Base-by-base conservation (phyloP, 352 stramenopile genomes). In the Thalassiosira livingstoniorum region DNA sequence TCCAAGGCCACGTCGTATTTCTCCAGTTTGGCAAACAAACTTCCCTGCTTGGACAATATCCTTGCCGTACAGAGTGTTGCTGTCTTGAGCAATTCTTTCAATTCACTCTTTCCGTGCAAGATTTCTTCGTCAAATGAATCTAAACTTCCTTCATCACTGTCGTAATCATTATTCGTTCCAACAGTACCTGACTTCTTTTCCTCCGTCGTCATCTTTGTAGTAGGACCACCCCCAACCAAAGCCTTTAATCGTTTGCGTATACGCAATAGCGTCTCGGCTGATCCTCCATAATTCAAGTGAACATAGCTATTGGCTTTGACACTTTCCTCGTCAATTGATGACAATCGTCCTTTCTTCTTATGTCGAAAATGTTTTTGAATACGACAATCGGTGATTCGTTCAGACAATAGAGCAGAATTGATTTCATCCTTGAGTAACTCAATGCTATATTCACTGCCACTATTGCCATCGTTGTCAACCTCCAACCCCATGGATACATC, bases 121-220 rank as follows among this genome's bases (percentile, higher is more conserved):
- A 34, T 62, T 27, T 62, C 54, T 62, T 62, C 54, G n/a, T 62
- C 7, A n/a, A 62, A 62, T 37, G 58, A 66, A 66, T 66, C 31
- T 39, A 39, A 66, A n/a, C n/a, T n/a, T n/a, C n/a, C n/a, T n/a
- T n/a, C n/a, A n/a, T n/a, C n/a, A n/a, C n/a, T n/a, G n/a, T n/a
- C n/a, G n/a, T n/a, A n/a, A n/a, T n/a, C n/a, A n/a, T n/a, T n/a
- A n/a, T n/a, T n/a, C n/a, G n/a, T n/a, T n/a, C n/a, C n/a, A n/a
- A n/a, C n/a, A n/a, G n/a, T n/a, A n/a, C n/a, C n/a, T n/a, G n/a
- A n/a, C n/a, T n/a, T n/a, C n/a, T n/a, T n/a, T n/a, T n/a, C n/a
- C n/a, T n/a, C n/a, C n/a, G n/a, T n/a, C n/a, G n/a, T n/a, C n/a
- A n/a, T n/a, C n/a, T n/a, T n/a, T n/a, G n/a, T n/a, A n/a, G n/a